Base-by-base conservation (phyloP, 768 basidiomycete species). In the Boletus vinaceobasis region DNA sequence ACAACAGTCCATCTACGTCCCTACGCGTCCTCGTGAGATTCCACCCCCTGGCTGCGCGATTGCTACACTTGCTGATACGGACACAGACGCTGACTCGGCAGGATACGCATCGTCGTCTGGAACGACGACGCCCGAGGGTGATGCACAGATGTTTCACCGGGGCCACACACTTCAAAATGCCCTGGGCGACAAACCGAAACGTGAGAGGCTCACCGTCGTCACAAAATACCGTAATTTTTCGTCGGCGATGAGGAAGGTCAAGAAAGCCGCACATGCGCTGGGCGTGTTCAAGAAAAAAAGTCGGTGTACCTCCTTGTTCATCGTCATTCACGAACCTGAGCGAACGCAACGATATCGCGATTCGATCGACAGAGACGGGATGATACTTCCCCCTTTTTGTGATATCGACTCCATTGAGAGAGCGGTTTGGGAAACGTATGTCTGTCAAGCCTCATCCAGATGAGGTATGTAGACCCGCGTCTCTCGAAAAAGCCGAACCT, bases 91-190 rank as follows among this genome's bases (percentile, higher is more conserved):
- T 10, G 61, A 59, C 45, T 66, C 57, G 45, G 32, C 35, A 26
- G 52, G 55, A 42, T 69, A 68, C 27, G 39, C 57, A 0, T 69
- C 67, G 43, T 69, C 69, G 42, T 71, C 67, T 46, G 67, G 67
- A 23, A 62, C 66, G 62, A 69, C 67, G 43, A 69, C 67, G 13
- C 67, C 67, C 39, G 69, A 71, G 56, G 67, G 69, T 19, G 69
- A 71, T 1, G 50, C 58, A 1, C 32, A 64, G 43, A 56, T 36
- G 7, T 70, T 68, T 43, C 40, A 66, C 35, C 61, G 68, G 0
- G 57, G 61, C 19, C 39, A 45, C 42, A 44, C 55, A 21, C 35
- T 65, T 15, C 48, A 35, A 31, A 36, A 15, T 14, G 47, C 43
- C 35, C 44, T 61, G 21, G 26, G 40, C 26, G 52, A 52, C 39